These are phyloP conservation scores for Phytophthora tentaculata DNA, from an alignment of 352 stramenopile genomes.

Conservation along the genomic window DNA sequence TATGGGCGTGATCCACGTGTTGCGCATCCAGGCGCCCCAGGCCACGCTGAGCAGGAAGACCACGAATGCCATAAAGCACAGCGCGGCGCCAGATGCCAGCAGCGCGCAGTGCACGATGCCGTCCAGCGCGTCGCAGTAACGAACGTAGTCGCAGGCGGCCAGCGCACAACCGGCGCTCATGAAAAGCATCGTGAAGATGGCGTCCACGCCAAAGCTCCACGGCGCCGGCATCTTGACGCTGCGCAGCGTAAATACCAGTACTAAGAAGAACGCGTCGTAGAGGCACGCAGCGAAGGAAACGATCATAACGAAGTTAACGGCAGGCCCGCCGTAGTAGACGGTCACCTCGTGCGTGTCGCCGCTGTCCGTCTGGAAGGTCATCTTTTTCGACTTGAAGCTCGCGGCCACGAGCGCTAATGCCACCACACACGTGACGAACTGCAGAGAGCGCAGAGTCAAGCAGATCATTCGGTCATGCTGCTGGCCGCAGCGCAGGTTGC, in stretches of 20 bases:
- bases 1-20: slow-evolving; percentile 38
- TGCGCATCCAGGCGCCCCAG: slow-evolving; percentile 62
- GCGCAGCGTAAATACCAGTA: slow-evolving; percentile 44
- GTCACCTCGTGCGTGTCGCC: slow-evolving; percentile 43
- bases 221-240: slow-evolving; percentile 45
- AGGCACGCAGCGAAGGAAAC: slow-evolving; percentile 64
- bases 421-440: slow-evolving; percentile 50
- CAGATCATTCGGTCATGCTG: slow-evolving; percentile 50
- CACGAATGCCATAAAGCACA: slow-evolving; percentile 73
- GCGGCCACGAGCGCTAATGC: slow-evolving; percentile 57
- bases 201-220: slow-evolving; percentile 60
- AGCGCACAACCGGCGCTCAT: slow-evolving; percentile 68
- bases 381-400: slow-evolving; percentile 50
- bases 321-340: slow-evolving; percentile 63
- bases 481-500: slow-evolving; percentile 33
- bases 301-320: slow-evolving; percentile 66
- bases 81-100: slow-evolving; percentile 49
- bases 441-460: slow-evolving; percentile 57
- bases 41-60: slow-evolving; percentile 62
- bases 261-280: slow-evolving; percentile 58
- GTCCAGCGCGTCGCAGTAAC: slow-evolving; percentile 56
- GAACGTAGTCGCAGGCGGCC: slow-evolving; percentile 71
- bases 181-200: slow-evolving; percentile 72
- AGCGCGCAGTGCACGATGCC: slow-evolving; percentile 55
- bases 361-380: slow-evolving; percentile 25